A percentile compares a stretch with the other conserved stretches of the same genome.
Evolutionary conservation across 2,329 filamentous ascomycete genomes (phyloP).

Genomic region (Thelonectria discophora): DNA sequence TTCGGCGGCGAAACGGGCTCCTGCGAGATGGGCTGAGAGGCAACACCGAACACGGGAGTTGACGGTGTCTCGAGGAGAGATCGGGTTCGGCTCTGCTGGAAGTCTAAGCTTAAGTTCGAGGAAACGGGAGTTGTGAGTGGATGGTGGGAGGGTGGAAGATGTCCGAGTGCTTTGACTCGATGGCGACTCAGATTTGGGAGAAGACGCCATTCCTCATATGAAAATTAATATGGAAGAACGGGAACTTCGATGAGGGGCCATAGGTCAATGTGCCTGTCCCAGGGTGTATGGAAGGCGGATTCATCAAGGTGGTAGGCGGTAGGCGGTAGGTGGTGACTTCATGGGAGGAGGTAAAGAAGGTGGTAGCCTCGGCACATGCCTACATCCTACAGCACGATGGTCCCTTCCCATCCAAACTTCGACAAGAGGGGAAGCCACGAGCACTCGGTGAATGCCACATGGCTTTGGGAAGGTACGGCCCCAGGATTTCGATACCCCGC

Average conservation of each 20-base stretch:
- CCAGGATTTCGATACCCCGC: background rate
- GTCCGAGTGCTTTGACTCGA: background rate
- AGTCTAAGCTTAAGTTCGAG: constrained; percentile 2
- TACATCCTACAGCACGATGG: background rate
- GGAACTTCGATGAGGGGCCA: background rate
- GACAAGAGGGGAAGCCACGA: too few species aligned
- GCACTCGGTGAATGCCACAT: constrained; percentile 10
- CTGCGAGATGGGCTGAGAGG: constrained; percentile 6
- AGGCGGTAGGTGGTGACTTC: background rate
- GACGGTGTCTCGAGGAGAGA: background rate
- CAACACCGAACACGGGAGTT: background rate
- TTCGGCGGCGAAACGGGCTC: constrained; percentile 6
- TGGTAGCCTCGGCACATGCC: constrained; percentile 11
- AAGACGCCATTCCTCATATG: constrained; percentile 9
- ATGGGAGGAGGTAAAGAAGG: background rate
- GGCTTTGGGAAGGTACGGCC: constrained; percentile 7
- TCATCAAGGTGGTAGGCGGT: background rate
- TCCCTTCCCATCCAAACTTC: too few species aligned
- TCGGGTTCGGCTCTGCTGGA: background rate
- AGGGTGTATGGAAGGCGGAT: background rate
- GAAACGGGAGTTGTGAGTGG: constrained; percentile 12
- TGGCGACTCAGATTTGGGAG: constrained; percentile 2
- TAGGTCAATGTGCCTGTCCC: background rate
- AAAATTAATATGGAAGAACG: background rate
- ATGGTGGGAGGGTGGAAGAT: constrained; percentile 5